Evolutionary conservation across 345 rosid species (phyloP).

Genomic region (Syzygium grande): DNA sequence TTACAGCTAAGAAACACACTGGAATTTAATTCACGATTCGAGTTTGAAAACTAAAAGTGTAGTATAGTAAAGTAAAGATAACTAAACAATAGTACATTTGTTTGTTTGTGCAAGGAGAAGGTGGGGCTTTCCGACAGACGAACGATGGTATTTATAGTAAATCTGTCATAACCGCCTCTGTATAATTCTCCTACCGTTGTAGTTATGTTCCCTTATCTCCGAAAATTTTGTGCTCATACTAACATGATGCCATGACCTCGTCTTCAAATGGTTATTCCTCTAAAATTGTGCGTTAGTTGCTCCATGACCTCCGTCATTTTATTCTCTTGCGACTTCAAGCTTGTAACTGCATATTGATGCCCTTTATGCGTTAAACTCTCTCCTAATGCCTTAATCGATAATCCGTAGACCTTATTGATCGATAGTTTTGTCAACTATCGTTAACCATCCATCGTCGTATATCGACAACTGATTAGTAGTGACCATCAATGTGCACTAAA

Average conservation of each 20-base stretch:
- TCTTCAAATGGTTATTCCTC: background rate
- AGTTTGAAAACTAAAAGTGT: accelerated
- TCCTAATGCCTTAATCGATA: background rate
- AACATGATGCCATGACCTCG: background rate
- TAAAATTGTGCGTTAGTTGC: background rate
- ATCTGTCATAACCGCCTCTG: background rate
- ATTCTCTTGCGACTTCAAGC: no score
- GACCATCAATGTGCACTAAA: background rate
- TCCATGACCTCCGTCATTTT: background rate
- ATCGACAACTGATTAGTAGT: background rate
- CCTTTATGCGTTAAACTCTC: background rate
- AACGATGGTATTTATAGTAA: no score
- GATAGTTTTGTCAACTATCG: background rate
- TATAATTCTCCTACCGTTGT: background rate
- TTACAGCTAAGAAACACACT: background rate
- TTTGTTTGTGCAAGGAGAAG: background rate
- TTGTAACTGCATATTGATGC: no score
- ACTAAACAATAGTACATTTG: background rate
- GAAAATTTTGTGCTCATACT: background rate
- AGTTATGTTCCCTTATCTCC: background rate
- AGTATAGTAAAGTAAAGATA: no score
- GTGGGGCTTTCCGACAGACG: background rate
- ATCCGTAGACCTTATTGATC: background rate
- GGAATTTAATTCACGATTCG: background rate
- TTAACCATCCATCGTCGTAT: background rate